These are phyloP conservation scores for Millerago galiae DNA, from an alignment of 805 yeast genomes.

Conservation along the genomic window DNA sequence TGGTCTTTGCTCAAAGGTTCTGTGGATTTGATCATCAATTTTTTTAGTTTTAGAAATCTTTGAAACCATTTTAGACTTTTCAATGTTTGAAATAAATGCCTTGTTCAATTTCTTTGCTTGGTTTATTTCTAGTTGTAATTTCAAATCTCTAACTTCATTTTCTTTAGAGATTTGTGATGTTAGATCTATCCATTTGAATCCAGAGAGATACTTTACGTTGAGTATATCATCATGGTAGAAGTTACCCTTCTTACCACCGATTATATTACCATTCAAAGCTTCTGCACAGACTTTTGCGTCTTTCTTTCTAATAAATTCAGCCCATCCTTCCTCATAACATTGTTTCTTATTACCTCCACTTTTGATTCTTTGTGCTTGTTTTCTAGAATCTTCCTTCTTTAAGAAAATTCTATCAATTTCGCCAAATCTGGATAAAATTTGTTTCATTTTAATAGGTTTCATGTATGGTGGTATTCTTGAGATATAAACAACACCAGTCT, in stretches of 20 bases:
- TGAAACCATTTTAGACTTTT: conserved; percentile 72
- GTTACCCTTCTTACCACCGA: conserved; percentile 89
- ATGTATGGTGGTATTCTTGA: conserved; percentile 93
- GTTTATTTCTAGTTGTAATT: conserved; percentile 79
- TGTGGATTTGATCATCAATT: conserved; percentile 36
- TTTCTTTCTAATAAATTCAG: conserved; percentile 74
- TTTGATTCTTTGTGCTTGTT: conserved; percentile 62
- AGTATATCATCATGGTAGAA: conserved; percentile 92
- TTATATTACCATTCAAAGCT: conserved; percentile 78
- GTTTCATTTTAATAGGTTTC: conserved; percentile 90
- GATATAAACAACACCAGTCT: conserved; percentile 88
- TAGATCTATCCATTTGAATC: conserved; percentile 92
- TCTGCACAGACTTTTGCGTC: conserved; percentile 86
- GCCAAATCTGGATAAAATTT: conserved; percentile 76
- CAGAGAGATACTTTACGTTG: conserved; percentile 82
- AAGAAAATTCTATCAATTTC: conserved; percentile 79
- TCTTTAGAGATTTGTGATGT: conserved; percentile 91
- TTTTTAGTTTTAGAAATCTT: conserved; percentile 40
- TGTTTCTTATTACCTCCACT: conserved; percentile 89
- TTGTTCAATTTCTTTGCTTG: conserved; percentile 87
- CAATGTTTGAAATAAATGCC: conserved; percentile 76
- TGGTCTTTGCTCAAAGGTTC: conserved; percentile 66
- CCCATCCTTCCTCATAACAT: conserved; percentile 95
- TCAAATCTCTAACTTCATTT: conserved; percentile 81
- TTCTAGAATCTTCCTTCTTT: conserved; percentile 73